These are phyloP conservation scores for Achlya hypogyna DNA, from an alignment of 352 stramenopile genomes.

Conservation along the genomic window DNA sequence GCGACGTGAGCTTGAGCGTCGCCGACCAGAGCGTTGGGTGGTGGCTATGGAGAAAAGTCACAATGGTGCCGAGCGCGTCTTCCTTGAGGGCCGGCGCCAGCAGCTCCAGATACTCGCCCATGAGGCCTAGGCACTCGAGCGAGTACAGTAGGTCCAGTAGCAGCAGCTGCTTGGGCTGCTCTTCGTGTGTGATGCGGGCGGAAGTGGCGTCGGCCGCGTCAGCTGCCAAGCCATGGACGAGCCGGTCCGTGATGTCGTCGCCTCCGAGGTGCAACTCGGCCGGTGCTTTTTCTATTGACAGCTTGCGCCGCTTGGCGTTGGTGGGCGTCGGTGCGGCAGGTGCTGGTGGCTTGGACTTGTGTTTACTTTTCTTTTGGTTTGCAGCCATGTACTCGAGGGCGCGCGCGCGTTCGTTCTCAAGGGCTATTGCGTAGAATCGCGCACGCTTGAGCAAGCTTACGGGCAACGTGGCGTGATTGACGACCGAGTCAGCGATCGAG, in stretches of 20 bases:
- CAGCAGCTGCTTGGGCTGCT: conserved; percentile 67
- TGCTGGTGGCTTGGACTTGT: not conserved
- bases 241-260: not conserved
- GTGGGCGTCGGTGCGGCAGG: not conserved
- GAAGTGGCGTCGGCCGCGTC: not conserved
- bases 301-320: not conserved
- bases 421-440: conserved; percentile 63
- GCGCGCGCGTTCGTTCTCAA: conserved; percentile 54
- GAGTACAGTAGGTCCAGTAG: conserved; percentile 78
- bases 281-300: conserved; percentile 7
- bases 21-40: conserved; percentile 70
- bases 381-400: conserved; percentile 77
- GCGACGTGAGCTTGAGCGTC: conserved; percentile 73
- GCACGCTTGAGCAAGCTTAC: conserved; percentile 65
- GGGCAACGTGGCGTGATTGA: conserved; percentile 62
- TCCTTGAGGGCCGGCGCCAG: conserved; percentile 74
- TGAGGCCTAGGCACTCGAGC: conserved; percentile 70
- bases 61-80: conserved; percentile 69
- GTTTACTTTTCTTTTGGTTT: conserved; percentile 7
- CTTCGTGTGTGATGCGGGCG: conserved; percentile 36
- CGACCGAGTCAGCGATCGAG: conserved; percentile 67
- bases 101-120: conserved; percentile 79
- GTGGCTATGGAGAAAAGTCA: conserved; percentile 80
- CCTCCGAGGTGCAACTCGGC: not conserved
- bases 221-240: not conserved